Evolutionary conservation across 108 stramenopile species (phyloP).

Genomic region (Cylindrotheca closterium): DNA sequence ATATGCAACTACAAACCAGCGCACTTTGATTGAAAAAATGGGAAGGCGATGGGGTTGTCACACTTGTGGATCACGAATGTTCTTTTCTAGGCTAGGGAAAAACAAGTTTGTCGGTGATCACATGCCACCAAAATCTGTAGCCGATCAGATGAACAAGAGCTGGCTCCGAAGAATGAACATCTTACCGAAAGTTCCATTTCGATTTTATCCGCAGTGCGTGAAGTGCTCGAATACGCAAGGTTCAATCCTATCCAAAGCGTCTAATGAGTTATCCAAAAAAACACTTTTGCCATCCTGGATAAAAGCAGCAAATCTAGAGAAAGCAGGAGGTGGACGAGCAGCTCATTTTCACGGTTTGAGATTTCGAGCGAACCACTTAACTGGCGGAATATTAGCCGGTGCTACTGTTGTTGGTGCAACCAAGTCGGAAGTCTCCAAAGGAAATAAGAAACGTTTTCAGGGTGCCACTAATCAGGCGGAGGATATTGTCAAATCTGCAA

Average conservation of each 20-base stretch:
- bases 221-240: conserved; percentile 77
- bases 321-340: conserved; percentile 62
- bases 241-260: conserved; percentile 55
- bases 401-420: neutral
- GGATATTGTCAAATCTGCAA: no score
- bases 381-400: conserved; percentile 68
- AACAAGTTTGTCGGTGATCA: conserved; percentile 79
- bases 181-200: conserved; percentile 48
- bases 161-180: conserved; percentile 46
- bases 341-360: conserved; percentile 66
- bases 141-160: conserved; percentile 51
- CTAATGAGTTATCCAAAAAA: conserved; percentile 7
- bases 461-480: no score
- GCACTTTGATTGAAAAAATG: conserved; percentile 47
- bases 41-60: conserved; percentile 78
- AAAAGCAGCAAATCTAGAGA: conserved; percentile 33
- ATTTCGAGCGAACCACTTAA: conserved; percentile 61
- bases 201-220: conserved; percentile 85
- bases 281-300: neutral
- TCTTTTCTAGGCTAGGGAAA: conserved; percentile 19
- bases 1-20: conserved; percentile 72
- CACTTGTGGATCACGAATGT: conserved; percentile 73
- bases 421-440: neutral
- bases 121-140: conserved; percentile 86
- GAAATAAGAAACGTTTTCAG: neutral